Base-by-base conservation (phyloP, 106 monocot genomes). In the Platanthera zijinensis region DNA sequence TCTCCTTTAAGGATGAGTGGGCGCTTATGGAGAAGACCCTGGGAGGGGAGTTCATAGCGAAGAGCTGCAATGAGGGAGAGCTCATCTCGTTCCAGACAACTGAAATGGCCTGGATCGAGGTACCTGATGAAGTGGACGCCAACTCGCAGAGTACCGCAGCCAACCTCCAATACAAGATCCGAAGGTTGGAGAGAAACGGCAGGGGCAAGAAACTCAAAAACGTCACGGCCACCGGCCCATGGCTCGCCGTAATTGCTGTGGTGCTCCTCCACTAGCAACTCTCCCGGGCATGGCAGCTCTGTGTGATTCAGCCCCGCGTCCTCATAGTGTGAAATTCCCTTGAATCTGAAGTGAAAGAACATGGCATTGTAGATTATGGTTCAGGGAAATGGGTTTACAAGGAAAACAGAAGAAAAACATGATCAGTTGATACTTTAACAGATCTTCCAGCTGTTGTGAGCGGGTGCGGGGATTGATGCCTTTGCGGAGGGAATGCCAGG, bases 201-300 rank as follows among this genome's bases (percentile, higher is more conserved):
- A 22, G 73, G 67, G 8, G 93, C 93, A 18, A 97, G 91, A 75
- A 97, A 97, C 74, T 91, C 97, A 57, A 97, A 97, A 9, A 97
- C 89, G 64, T 97, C 97, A 15, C 91, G 87, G 47, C 97, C 97
- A 5, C 97, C 97, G 4, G 97, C 97, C 97, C 97, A 97, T 2
- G 97, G 97, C 67, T 96, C 96, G 7, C 96, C 96, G 73, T 96
- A 96, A 74, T 96, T 96, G 77, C 93, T 93, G 79, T 96, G 96
- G 82, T 96, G 96, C 80, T 96, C 96, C 80, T 96, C 96, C 5
- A 96, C 96, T 0, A 96, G 84, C 1, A 96, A 87, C 77, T 93
- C 91, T 1, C 83, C 84, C 3, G 96, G 91, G 83, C 93, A 93
- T 10, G 86, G 86, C 8, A 96, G 87, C 5, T 81, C 83, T 0